Evolutionary conservation across 2,329 filamentous ascomycete species (phyloP).

Genomic region (Eutypella sp.): DNA sequence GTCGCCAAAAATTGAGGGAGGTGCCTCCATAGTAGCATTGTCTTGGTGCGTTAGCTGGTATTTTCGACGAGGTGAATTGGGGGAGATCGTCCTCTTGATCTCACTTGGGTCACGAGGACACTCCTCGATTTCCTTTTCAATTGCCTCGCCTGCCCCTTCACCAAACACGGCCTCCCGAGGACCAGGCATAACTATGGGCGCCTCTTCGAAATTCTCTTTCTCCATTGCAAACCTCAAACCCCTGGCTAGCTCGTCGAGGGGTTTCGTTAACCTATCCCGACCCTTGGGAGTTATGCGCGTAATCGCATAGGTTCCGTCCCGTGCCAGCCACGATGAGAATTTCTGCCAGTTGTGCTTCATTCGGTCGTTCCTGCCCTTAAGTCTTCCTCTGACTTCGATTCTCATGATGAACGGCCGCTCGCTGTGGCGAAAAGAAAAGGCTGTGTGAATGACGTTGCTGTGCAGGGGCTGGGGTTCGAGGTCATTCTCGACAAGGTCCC

Average conservation of each 20-base stretch:
- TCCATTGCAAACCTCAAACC: constrained; percentile 17
- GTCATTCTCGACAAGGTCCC: constrained; percentile 26
- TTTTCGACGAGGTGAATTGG: not conserved
- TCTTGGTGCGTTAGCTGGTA: not conserved
- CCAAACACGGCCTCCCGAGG: not conserved
- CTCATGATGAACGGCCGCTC: constrained; percentile 25
- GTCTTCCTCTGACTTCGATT: constrained; percentile 24
- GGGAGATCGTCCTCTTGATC: not conserved
- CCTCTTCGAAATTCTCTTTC: constrained; percentile 9
- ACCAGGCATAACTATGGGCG: not conserved
- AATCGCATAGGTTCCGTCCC: constrained; percentile 9
- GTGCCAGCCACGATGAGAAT: constrained; percentile 10
- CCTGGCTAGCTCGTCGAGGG: constrained; percentile 17
- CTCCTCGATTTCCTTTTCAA: too few relatives aligned
- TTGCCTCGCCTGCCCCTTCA: not conserved
- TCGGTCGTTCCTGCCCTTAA: constrained; percentile 18
- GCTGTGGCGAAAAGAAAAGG: constrained; percentile 25
- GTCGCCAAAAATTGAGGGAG: not conserved
- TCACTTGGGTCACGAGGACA: too few relatives aligned
- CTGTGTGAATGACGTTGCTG: constrained; percentile 23
- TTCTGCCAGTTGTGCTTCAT: constrained; percentile 14
- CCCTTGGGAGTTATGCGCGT: constrained; percentile 20
- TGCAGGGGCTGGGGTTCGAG: constrained; percentile 19
- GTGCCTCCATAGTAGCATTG: not conserved
- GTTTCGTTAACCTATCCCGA: constrained; percentile 9